Evolutionary conservation across 192 early-diverging fungal genomes (phyloP).

Genomic region (Coemansia sp.): DNA sequence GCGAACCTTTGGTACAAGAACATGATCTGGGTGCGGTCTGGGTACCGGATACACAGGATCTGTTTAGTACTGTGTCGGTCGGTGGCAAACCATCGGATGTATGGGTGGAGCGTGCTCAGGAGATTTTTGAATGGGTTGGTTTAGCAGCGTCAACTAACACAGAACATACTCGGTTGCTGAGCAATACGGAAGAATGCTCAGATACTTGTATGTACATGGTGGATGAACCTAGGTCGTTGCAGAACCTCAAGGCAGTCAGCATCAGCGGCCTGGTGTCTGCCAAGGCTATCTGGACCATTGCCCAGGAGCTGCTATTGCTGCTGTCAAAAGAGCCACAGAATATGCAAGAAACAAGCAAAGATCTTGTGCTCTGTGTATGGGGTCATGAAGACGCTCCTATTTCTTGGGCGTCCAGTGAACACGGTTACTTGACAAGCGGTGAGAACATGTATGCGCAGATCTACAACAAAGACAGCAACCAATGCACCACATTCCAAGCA

Average conservation of each 20-base stretch:
- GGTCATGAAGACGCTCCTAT: slow-evolving; percentile 43
- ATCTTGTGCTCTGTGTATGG: slow-evolving; percentile 33
- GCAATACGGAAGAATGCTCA: neutral
- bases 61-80: neutral
- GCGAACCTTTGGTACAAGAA: neutral
- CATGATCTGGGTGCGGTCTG: neutral
- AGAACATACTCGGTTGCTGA: neutral
- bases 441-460: slow-evolving; percentile 42
- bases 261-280: slow-evolving; percentile 28
- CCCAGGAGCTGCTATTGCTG: neutral
- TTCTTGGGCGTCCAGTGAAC: slow-evolving; percentile 33
- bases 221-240: neutral
- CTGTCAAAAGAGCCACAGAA: neutral
- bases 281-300: slow-evolving; percentile 14
- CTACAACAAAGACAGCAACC: slow-evolving; percentile 2
- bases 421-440: slow-evolving; percentile 28
- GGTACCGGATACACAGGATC: slow-evolving; percentile 9
- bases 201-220: slow-evolving; percentile 16
- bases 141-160: slow-evolving; percentile 6
- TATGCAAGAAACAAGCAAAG: neutral
- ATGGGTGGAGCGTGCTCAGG: slow-evolving; percentile 30
- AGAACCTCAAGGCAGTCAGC: slow-evolving; percentile 5
- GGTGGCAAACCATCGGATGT: slow-evolving; percentile 6
- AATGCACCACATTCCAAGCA: slow-evolving; percentile 35
- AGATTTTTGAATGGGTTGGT: slow-evolving; percentile 44